A percentile compares a stretch with the other conserved stretches of the same genome.
These are phyloP conservation scores for Cubamyces lactineus DNA, from an alignment of 768 basidiomycete species.

Conservation along the genomic window DNA sequence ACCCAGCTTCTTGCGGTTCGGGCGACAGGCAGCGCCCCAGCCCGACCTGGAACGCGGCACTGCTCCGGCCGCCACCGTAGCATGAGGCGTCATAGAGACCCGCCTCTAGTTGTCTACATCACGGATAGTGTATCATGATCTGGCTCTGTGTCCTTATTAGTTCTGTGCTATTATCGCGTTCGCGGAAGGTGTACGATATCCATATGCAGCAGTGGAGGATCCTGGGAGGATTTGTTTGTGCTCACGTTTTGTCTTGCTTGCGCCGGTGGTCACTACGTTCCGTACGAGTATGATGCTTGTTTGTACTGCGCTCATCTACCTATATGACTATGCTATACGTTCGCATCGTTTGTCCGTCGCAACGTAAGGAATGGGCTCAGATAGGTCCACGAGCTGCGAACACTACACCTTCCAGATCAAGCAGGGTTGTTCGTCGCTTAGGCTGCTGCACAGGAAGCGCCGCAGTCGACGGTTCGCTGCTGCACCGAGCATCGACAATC, in stretches of 20 bases:
- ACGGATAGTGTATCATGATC: neutral
- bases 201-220: neutral
- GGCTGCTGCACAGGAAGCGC: neutral
- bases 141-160: neutral
- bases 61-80: constrained; percentile 21
- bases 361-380: neutral
- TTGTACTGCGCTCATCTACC: neutral
- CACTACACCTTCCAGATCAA: constrained; percentile 21
- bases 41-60: constrained; percentile 34
- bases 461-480: neutral
- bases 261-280: neutral
- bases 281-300: constrained; percentile 2
- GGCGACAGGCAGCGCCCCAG: constrained; percentile 24
- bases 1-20: constrained; percentile 30
- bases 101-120: neutral
- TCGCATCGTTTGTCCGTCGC: neutral
- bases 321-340: neutral
- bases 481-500: too few relatives aligned
- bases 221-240: neutral
- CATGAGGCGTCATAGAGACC: constrained; percentile 1
- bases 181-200: constrained; percentile 4
- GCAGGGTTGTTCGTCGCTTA: constrained; percentile 17
- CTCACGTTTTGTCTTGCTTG: neutral
- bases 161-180: neutral
- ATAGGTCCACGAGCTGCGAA: neutral